These are phyloP conservation scores for Bryopsis sp. DNA, from an alignment of 139 green algal species.

Conservation along the genomic window DNA sequence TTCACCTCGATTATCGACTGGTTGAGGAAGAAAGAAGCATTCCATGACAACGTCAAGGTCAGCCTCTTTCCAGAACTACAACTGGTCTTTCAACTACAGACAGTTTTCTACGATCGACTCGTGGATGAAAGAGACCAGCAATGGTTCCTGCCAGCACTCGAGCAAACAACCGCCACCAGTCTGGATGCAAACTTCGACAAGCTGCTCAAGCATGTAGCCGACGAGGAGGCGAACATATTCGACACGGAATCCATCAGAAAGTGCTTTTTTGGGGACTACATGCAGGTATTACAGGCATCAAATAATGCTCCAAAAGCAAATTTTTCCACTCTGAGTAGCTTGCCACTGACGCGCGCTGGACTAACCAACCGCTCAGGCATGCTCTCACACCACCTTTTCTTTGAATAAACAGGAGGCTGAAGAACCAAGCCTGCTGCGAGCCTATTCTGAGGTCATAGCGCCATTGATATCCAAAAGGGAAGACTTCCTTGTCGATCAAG, in stretches of 20 bases:
- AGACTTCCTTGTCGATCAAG: slow-evolving; percentile 43
- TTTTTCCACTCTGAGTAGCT: slow-evolving; percentile 18
- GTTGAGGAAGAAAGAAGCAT: slow-evolving; percentile 38
- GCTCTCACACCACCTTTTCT: background rate
- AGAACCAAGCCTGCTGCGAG: slow-evolving; percentile 21
- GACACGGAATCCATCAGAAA: too few species aligned
- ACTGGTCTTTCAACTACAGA: too few species aligned
- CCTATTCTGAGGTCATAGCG: slow-evolving; percentile 39
- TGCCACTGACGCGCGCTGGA: slow-evolving; percentile 15
- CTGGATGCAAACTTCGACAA: too few species aligned
- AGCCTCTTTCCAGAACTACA: too few species aligned
- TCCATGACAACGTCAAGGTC: slow-evolving; percentile 24
- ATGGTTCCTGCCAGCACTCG: too few species aligned
- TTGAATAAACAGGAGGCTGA: too few species aligned
- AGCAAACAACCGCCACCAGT: too few species aligned
- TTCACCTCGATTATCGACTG: slow-evolving; percentile 56
- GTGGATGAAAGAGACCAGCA: too few species aligned
- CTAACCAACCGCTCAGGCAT: background rate
- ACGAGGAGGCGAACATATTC: too few species aligned
- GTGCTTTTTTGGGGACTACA: slow-evolving; percentile 41
- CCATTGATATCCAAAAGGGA: slow-evolving; percentile 37
- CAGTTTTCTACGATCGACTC: too few species aligned
- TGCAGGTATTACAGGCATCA: slow-evolving; percentile 20
- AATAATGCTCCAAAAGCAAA: slow-evolving; percentile 27
- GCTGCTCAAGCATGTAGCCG: too few species aligned